A percentile compares a stretch with the other conserved stretches of the same genome.
Conservation (phyloP, 2,329 filamentous ascomycete genomes). For the Botryotinia calthae region DNA sequence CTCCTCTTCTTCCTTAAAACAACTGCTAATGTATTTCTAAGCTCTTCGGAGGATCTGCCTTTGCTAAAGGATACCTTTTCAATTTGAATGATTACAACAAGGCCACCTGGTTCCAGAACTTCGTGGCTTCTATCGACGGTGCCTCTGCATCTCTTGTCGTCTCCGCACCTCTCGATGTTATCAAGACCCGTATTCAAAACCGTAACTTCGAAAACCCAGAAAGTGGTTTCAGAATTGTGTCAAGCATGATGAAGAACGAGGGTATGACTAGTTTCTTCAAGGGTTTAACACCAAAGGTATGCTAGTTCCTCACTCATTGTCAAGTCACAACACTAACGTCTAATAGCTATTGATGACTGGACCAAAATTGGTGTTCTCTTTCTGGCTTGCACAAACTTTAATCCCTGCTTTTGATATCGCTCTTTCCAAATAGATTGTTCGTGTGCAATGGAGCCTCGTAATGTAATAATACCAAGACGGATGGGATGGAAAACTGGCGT, state of each 20-base stretch:
- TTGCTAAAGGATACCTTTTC: slow-evolving; percentile 96
- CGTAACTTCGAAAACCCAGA: slow-evolving; percentile 98
- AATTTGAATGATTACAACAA: slow-evolving; percentile 90
- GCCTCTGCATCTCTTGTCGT: slow-evolving; percentile 93
- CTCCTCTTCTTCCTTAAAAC: slow-evolving; percentile 27
- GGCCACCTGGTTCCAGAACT: slow-evolving; percentile 93
- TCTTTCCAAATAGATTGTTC: slow-evolving; percentile 33
- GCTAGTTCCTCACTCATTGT: slow-evolving; percentile 25
- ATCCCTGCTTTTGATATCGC: slow-evolving; percentile 83
- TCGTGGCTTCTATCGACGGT: slow-evolving; percentile 91
- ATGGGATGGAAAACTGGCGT: slow-evolving; percentile 18
- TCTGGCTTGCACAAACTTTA: slow-evolving; percentile 98
- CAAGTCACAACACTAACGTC: slow-evolving; percentile 20
- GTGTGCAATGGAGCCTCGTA: not conserved
- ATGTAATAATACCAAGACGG: slow-evolving; percentile 23
- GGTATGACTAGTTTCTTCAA: slow-evolving; percentile 91
- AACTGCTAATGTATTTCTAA: slow-evolving; percentile 41
- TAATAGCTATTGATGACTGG: slow-evolving; percentile 89
- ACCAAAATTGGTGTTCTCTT: slow-evolving; percentile 97
- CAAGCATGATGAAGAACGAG: slow-evolving; percentile 91
- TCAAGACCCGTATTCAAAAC: slow-evolving; percentile 98
- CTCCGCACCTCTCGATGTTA: slow-evolving; percentile 93
- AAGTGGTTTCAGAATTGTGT: slow-evolving; percentile 85
- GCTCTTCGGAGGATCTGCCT: slow-evolving; percentile 96
- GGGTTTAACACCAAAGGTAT: slow-evolving; percentile 85